phyloP scores from a whole-genome alignment of 202 grass and related monocot genomes.

The Hordeum pubiflorum region DNA sequence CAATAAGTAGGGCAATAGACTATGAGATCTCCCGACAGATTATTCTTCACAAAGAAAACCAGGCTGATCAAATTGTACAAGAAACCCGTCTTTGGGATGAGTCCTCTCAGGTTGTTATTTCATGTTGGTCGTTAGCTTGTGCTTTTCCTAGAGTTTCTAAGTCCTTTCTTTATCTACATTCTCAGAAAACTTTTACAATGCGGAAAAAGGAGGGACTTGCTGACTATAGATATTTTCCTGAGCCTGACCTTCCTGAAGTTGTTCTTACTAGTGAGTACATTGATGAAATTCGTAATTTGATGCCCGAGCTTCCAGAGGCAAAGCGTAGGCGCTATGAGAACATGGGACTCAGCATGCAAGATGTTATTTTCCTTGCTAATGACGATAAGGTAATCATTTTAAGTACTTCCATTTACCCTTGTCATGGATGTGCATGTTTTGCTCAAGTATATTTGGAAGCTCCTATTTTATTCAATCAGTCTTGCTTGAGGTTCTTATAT shows the following conservation, averaged over 20 bases:
- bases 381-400: constrained; percentile 62
- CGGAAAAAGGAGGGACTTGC: constrained; percentile 91
- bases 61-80: constrained; percentile 82
- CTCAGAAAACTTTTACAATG: constrained; percentile 95
- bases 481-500: constrained; percentile 2
- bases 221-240: constrained; percentile 95
- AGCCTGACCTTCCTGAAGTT: constrained; percentile 93
- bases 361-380: constrained; percentile 97
- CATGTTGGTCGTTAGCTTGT: background rate
- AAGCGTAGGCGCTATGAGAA: constrained; percentile 84
- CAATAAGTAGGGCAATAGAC: constrained; percentile 93
- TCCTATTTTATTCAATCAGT: background rate
- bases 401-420: constrained; percentile 1
- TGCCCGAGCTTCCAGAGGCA: constrained; percentile 95
- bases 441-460: constrained; percentile 5
- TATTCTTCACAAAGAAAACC: constrained; percentile 69
- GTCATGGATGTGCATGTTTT: constrained; percentile 4
- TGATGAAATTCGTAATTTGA: constrained; percentile 54
- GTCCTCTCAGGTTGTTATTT: constrained; percentile 56
- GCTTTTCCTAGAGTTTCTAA: constrained; percentile 13
- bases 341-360: constrained; percentile 87
- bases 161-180: constrained; percentile 9
- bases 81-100: constrained; percentile 97
- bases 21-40: constrained; percentile 88
- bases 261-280: constrained; percentile 59